phyloP scores from a whole-genome alignment of 2,329 filamentous ascomycete species.

The Chaetothyriales sp. region DNA sequence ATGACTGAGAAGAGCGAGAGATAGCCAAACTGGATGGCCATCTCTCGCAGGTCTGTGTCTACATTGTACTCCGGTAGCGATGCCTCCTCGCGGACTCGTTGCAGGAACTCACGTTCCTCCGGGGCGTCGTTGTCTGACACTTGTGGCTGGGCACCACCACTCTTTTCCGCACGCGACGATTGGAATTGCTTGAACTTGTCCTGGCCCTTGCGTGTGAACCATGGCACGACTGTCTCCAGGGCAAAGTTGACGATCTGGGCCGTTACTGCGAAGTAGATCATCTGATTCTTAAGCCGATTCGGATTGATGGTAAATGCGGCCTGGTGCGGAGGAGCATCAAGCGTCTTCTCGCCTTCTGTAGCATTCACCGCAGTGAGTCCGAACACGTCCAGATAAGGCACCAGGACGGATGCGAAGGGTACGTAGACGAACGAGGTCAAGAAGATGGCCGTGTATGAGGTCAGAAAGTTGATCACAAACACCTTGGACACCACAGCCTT shows the following conservation, averaged over 20 bases:
- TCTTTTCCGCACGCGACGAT: conserved; percentile 41
- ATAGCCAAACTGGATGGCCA: conserved; percentile 82
- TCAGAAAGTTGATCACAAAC: conserved; percentile 93
- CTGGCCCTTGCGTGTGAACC: conserved; percentile 62
- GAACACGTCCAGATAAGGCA: conserved; percentile 77
- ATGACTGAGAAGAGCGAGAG: conserved; percentile 80
- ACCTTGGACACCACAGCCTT: conserved; percentile 79
- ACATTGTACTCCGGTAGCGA: conserved; percentile 78
- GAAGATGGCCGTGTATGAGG: conserved; percentile 82
- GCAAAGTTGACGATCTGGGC: conserved; percentile 79
- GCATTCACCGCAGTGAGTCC: conserved; percentile 58
- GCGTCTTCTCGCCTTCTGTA: conserved; percentile 57
- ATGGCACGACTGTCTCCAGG: conserved; percentile 73
- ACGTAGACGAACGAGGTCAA: conserved; percentile 90
- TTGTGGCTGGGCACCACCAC: conserved; percentile 36
- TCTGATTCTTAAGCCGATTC: conserved; percentile 67
- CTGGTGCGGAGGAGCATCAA: conserved; percentile 36
- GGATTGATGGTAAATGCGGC: conserved; percentile 69
- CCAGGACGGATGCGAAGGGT: conserved; percentile 69
- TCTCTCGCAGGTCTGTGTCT: conserved; percentile 77
- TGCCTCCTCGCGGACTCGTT: conserved; percentile 67
- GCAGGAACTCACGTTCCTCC: conserved; percentile 67
- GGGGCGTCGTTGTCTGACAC: conserved; percentile 46
- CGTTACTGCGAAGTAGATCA: conserved; percentile 91
- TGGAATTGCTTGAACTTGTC: conserved; percentile 66